Evolutionary conservation across 2,329 filamentous ascomycete genomes (phyloP).

Genomic region (Raffaelea arxii): DNA sequence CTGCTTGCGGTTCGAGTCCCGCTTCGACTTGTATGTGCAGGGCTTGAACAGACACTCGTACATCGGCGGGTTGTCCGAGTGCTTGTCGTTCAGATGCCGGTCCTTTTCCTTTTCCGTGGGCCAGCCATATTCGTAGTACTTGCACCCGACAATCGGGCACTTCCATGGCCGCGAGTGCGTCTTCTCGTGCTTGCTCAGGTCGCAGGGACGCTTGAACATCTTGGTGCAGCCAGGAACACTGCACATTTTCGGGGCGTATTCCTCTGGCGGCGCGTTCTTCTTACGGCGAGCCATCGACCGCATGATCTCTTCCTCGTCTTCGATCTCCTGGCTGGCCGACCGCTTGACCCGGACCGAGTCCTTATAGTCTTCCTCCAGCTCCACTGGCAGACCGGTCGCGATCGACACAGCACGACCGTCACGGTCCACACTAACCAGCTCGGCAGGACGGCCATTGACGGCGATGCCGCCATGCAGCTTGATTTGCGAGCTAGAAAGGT

Average conservation of each 20-base stretch:
- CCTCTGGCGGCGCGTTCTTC: constrained; percentile 81
- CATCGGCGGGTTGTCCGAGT: constrained; percentile 68
- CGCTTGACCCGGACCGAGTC: constrained; percentile 49
- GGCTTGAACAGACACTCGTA: constrained; percentile 75
- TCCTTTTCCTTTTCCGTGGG: constrained; percentile 97
- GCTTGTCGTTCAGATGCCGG: constrained; percentile 93
- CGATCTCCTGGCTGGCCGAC: constrained; percentile 57
- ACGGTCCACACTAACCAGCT: constrained; percentile 74
- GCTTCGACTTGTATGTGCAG: constrained; percentile 90
- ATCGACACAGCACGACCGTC: constrained; percentile 73
- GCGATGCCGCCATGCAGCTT: constrained; percentile 72
- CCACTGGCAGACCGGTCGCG: constrained; percentile 57
- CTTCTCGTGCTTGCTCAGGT: constrained; percentile 96
- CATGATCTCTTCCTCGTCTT: constrained; percentile 73
- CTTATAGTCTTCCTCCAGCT: constrained; percentile 39
- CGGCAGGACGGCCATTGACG: constrained; percentile 71
- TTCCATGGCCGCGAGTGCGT: constrained; percentile 96
- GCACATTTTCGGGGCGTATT: constrained; percentile 72
- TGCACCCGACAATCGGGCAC: constrained; percentile 73
- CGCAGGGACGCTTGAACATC: constrained; percentile 93
- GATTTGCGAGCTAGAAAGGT: constrained; percentile 43
- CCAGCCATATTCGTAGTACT: constrained; percentile 84
- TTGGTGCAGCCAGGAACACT: constrained; percentile 69
- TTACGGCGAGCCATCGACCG: constrained; percentile 94
- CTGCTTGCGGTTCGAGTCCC: constrained; percentile 94